Base-by-base conservation (phyloP, 176 grass and related monocot genomes). In the Aegilops bicornis region DNA sequence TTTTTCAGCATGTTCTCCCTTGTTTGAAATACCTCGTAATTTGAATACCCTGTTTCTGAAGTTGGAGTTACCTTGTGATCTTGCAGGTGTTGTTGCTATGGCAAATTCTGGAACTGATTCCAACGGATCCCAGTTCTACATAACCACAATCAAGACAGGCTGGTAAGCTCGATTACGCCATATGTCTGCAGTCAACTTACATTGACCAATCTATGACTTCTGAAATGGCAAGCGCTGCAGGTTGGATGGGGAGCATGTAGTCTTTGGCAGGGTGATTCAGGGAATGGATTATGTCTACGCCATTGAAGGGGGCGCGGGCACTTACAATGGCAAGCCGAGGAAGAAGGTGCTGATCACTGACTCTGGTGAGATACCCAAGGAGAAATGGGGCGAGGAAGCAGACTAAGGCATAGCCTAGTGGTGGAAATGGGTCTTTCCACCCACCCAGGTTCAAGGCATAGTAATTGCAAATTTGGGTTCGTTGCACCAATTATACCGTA, bases 41-140 rank as follows among this genome's bases (percentile, higher is more conserved):
- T 0, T 73, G 71, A 73, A 73, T 47, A 48, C 37, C 23, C 24
- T 29, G 24, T 20, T 65, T 80, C 78, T 80, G 23, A 54, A 76
- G 8, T 52, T 31, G 7, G 7, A 77, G 27, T 35, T 22, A 43
- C 75, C 50, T 60, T 79, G 15, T 2, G 22, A 82, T 80, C 36
- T 76, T 90, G 23, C 85, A 98, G 96, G 96, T 33, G 86, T 94
- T 33, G 90, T 98, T 68, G 94, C 96, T 13, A 98, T 98, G 93
- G 87, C 68, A 58, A 98, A 91, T 65, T 88, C 87, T 35, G 93
- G 88, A 69, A 85, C 94, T 40, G 90, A 98, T 75, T 95, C 96
- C 16, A 98, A 98, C 27, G 96, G 91, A 73, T 98, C 96, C 12
- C 96, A 98, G 79, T 98, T 98, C 86, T 98, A 96, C 84, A 94